phyloP scores from a whole-genome alignment of 371 early-diverging fungal species.

The Circinella minor region DNA sequence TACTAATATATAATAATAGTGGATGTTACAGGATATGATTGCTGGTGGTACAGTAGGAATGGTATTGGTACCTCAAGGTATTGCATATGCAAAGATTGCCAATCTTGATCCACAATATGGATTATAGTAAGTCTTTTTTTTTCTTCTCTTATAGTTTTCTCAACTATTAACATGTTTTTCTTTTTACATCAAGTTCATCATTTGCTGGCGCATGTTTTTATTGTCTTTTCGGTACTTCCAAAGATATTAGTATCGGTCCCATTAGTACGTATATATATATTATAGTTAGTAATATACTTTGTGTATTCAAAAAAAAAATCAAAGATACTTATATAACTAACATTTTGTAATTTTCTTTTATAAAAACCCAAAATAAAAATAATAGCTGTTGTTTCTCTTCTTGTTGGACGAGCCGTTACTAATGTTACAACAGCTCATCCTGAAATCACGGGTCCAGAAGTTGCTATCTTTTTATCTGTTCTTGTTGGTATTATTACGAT shows the following conservation, averaged over 20 bases:
- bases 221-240: slow-evolving; percentile 74
- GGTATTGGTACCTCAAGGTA: slow-evolving; percentile 84
- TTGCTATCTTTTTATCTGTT: slow-evolving; percentile 55
- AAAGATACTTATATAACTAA: not conserved
- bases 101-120: slow-evolving; percentile 60
- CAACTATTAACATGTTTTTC: not conserved
- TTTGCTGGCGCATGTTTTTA: slow-evolving; percentile 76
- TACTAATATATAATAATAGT: slow-evolving; percentile 27
- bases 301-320: no score
- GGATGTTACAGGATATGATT: slow-evolving; percentile 83
- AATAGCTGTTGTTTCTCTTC: slow-evolving; percentile 72
- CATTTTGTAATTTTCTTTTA: not conserved
- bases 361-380: not conserved
- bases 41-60: slow-evolving; percentile 89
- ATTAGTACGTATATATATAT: slow-evolving; percentile 23
- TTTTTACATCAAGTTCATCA: slow-evolving; percentile 37
- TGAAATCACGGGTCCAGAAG: slow-evolving; percentile 36
- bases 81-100: slow-evolving; percentile 87
- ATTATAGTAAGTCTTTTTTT: slow-evolving; percentile 25
- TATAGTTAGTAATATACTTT: not conserved
- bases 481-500: slow-evolving; percentile 60
- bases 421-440: slow-evolving; percentile 43
- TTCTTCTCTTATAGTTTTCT: not conserved
- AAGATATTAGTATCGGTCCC: slow-evolving; percentile 79
- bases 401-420: slow-evolving; percentile 65